phyloP scores from a whole-genome alignment of 192 early-diverging fungal genomes.

The Entomortierella parvispora region DNA sequence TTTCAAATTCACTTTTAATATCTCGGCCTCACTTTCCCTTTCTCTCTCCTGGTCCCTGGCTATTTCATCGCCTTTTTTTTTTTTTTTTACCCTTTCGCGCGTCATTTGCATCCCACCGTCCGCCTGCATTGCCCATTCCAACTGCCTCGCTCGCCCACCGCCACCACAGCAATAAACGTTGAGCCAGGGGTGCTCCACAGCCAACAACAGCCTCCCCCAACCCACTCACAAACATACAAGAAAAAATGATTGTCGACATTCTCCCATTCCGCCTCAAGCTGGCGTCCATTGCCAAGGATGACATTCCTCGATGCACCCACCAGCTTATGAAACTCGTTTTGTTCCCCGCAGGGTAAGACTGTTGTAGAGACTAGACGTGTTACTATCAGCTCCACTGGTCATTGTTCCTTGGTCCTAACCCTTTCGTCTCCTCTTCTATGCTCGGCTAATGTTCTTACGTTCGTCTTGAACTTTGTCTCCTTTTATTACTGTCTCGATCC shows the following conservation, averaged over 20 bases:
- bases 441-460: no score
- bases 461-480: no score
- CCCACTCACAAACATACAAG: no score
- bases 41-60: neutral
- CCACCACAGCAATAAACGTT: neutral
- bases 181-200: neutral
- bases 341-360: constrained; percentile 45
- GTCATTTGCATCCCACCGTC: neutral
- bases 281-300: constrained; percentile 38
- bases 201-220: no score
- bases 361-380: no score
- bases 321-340: constrained; percentile 51
- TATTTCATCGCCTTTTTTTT: neutral
- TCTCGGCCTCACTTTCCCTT: neutral
- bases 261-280: constrained; percentile 48
- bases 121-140: neutral
- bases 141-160: no score
- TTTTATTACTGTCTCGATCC: no score
- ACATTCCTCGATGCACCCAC: constrained; percentile 50
- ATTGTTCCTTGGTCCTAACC: constrained; percentile 1
- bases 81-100: neutral
- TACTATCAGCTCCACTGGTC: no score
- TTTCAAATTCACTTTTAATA: neutral
- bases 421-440: neutral
- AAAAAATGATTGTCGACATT: constrained; percentile 44